Conservation (phyloP, 768 basidiomycete species). For the Amanita subjunquillea region DNA sequence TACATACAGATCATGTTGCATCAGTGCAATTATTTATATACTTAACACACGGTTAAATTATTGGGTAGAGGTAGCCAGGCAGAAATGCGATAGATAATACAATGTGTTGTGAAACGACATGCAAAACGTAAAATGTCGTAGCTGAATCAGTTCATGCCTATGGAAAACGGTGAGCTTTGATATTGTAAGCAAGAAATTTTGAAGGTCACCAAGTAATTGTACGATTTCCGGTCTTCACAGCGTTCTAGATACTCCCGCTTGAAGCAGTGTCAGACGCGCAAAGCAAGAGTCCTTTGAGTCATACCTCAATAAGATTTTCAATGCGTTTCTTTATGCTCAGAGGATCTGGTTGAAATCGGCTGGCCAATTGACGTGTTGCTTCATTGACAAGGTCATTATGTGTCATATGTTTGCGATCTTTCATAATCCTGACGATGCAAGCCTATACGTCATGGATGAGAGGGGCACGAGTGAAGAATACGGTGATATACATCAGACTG, state of each 20-base stretch:
- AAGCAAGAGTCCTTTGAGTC: conserved; percentile 11
- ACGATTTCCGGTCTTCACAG: conserved; percentile 79
- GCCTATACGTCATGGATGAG: conserved; percentile 43
- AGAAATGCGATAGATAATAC: not conserved
- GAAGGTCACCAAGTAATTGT: conserved; percentile 59
- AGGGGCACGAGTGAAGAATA: conserved; percentile 9
- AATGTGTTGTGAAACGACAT: not conserved
- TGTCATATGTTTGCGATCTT: conserved; percentile 80
- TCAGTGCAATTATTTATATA: conserved; percentile 15
- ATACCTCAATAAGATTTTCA: conserved; percentile 86
- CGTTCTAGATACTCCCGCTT: conserved; percentile 94
- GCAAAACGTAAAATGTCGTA: not conserved
- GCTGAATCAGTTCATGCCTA: not conserved
- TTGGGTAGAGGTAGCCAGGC: not conserved
- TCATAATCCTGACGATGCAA: conserved; percentile 96
- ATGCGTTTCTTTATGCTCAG: conserved; percentile 86
- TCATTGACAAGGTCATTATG: conserved; percentile 88
- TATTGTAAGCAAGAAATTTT: not conserved
- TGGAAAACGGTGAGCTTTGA: not conserved
- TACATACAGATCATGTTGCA: conserved; percentile 3
- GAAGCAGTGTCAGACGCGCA: not conserved
- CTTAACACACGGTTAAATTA: not conserved
- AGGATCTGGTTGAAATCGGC: conserved; percentile 82
- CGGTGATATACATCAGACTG: conserved; percentile 67
- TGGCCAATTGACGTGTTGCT: conserved; percentile 76